Conservation (phyloP, 2,329 filamentous ascomycete genomes). For the Arthroderma uncinatum region DNA sequence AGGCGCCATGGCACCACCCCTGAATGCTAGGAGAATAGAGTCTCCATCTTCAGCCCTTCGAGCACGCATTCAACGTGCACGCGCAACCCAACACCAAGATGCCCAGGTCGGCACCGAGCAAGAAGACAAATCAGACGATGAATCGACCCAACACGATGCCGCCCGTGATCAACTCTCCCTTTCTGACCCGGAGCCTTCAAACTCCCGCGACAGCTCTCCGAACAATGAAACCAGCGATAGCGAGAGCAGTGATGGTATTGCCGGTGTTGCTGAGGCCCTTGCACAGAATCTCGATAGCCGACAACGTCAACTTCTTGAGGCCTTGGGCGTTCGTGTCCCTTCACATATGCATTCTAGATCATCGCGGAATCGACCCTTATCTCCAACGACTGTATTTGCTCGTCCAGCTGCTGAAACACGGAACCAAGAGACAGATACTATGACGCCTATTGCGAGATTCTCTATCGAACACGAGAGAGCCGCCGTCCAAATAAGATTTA, state of each 20-base stretch:
- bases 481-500: conserved; percentile 74
- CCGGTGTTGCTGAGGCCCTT: neutral
- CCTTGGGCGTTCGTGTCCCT: conserved; percentile 19
- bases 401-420: conserved; percentile 15
- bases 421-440: conserved; percentile 46
- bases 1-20: neutral
- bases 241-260: neutral
- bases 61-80: neutral
- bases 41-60: conserved; percentile 4
- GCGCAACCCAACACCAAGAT: neutral
- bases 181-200: neutral
- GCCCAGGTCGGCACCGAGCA: conserved; percentile 16
- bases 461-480: conserved; percentile 72
- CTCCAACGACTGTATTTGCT: neutral
- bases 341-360: neutral
- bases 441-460: conserved; percentile 68
- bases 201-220: neutral
- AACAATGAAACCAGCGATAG: neutral
- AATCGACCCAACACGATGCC: conserved; percentile 17
- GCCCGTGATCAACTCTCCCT: neutral
- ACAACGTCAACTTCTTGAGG: conserved; percentile 24
- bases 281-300: conserved; percentile 7
- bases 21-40: neutral
- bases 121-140: conserved; percentile 29
- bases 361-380: neutral